Evolutionary conservation across 176 grass and related monocot genomes (phyloP), one percentile per base, ranked within the genome.

Genomic region (Carex littledalei): DNA sequence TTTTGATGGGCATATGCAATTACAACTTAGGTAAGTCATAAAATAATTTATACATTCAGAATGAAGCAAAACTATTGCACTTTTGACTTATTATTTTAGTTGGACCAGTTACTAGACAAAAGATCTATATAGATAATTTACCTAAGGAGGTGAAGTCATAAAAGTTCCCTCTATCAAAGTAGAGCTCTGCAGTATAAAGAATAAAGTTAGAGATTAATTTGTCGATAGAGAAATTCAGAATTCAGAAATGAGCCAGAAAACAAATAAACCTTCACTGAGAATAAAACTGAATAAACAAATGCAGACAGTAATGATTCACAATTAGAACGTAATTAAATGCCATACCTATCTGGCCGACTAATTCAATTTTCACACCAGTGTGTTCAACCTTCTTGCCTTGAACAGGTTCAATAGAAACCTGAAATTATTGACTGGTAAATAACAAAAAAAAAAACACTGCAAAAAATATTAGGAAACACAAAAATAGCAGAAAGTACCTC

Each of bases 91-190:
- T 8, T 62, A 59, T 62, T 9, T 16, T 66, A 56, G 34, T 53
- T 79, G 41, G 31, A 75, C 20, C 63, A 24, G 20, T 65, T 65
- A 62, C 31, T 32, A 53, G 56, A 45, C 54, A 18, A 52, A 67
- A 53, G 43, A 34, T 70, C 12, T 17, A 24, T 53, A 52, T 61
- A 26, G 13, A 6, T 68, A 78, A 67, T 65, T 67, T 81, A 98
- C 95, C 92, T 79, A 98, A 78, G 20, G 95, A 98, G 74, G 91
- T 94, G 58, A 98, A 98, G 89, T 98, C 95, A 39, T 98, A 94
- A 86, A 94, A 94, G 83, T 93, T 94, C 64, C 91, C 95, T 92
- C 88, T 91, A 69, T 94, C 95, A 10, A 94, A 90, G 80, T 98
- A 94, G 2, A 94, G 78, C 63, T 98, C 95, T 94, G 95, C 47